Percentiles rank a stretch among this genome's conserved stretches.
Evolutionary conservation across 257 asterid genomes (phyloP).

Genomic region (Solanum sejunctum): DNA sequence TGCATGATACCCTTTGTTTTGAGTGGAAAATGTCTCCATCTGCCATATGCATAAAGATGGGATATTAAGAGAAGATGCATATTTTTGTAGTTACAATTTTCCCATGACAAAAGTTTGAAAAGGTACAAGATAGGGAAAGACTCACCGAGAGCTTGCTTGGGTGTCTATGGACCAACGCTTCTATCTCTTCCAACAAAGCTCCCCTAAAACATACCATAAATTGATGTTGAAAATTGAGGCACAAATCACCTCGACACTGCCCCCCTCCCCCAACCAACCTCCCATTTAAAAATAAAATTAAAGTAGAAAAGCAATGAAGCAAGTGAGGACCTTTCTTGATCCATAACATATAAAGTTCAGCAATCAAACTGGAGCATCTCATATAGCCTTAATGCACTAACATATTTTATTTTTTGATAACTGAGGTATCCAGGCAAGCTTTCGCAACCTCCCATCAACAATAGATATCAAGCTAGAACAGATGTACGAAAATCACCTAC

Average conservation of each 20-base stretch:
- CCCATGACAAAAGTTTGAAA: background rate
- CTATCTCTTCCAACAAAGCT: conserved; percentile 73
- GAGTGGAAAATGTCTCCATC: conserved; percentile 55
- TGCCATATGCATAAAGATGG: conserved; percentile 15
- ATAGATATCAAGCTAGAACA: too few species aligned
- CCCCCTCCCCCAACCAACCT: background rate
- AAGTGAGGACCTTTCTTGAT: background rate
- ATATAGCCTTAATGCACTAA: background rate
- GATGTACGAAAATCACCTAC: too few species aligned
- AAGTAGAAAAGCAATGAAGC: background rate
- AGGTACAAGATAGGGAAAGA: conserved; percentile 4
- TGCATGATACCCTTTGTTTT: conserved; percentile 78
- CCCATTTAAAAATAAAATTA: too few species aligned
- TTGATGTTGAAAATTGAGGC: background rate
- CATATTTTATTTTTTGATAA: background rate
- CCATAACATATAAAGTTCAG: background rate
- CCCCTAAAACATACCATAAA: conserved; percentile 40
- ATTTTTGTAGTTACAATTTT: background rate
- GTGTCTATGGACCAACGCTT: conserved; percentile 86
- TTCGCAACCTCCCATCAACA: too few species aligned
- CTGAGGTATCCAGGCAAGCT: too few species aligned
- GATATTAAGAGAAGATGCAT: background rate
- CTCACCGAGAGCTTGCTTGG: conserved; percentile 80
- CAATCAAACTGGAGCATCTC: background rate
- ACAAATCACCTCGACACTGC: background rate